Evolutionary conservation across 1,284 basidiomycete genomes (phyloP).

Genomic region (Ganoderma boninense): DNA sequence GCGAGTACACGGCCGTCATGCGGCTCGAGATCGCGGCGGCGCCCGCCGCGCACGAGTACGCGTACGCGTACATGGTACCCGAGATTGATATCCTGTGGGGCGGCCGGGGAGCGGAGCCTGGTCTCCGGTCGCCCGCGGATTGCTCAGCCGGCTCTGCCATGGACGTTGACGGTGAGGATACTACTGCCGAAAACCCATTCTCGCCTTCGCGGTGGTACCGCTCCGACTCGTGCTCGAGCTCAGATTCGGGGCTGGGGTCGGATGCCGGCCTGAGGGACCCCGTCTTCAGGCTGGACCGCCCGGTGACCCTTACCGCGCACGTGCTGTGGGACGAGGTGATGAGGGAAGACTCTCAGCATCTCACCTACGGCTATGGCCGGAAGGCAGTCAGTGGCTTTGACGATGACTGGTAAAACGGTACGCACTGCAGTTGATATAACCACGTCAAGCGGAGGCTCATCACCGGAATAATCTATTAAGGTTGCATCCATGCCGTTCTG

Average conservation of each 20-base stretch:
- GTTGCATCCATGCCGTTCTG: neutral
- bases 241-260: no score
- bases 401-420: neutral
- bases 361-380: no score
- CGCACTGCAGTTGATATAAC: neutral
- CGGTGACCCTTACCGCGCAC: neutral
- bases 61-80: neutral
- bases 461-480: neutral
- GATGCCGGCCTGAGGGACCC: no score
- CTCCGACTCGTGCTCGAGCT: no score
- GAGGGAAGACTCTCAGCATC: neutral
- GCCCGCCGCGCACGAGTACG: neutral
- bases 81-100: neutral
- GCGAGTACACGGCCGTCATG: neutral
- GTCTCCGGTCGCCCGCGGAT: neutral
- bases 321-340: neutral
- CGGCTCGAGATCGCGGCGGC: neutral
- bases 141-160: neutral
- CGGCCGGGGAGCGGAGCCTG: neutral
- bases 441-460: no score
- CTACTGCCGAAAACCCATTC: no score
- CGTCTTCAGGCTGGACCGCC: neutral
- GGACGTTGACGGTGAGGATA: neutral
- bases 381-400: neutral
- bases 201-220: no score